Conservation (phyloP, 1,139 yeast genomes). For the Magnusiomyces suaveolens region DNA sequence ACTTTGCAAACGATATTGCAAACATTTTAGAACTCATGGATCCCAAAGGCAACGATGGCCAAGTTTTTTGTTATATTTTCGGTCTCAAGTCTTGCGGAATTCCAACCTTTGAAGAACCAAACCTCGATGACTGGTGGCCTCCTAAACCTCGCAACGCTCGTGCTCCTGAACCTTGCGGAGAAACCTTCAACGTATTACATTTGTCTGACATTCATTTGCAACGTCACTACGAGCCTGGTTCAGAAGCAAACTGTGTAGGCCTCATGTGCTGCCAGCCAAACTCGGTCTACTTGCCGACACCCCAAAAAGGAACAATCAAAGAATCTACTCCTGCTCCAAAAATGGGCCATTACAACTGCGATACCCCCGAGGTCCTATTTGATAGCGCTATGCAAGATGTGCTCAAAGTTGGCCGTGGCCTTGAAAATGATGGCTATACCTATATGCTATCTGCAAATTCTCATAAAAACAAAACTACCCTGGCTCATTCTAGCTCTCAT, state of each 20-base stretch:
- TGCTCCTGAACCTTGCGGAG: slow-evolving; percentile 32
- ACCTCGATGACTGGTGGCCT: slow-evolving; percentile 39
- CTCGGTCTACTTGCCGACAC: slow-evolving; percentile 29
- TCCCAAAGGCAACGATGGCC: slow-evolving; percentile 37
- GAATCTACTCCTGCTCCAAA: slow-evolving; percentile 41
- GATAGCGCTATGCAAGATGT: slow-evolving; percentile 47
- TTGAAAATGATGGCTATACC: not conserved
- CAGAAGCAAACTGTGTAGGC: slow-evolving; percentile 52
- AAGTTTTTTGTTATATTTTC: slow-evolving; percentile 45
- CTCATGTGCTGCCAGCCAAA: slow-evolving; percentile 44
- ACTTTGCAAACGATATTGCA: slow-evolving; percentile 38
- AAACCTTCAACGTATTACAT: slow-evolving; percentile 54
- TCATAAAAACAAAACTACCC: slow-evolving; percentile 8
- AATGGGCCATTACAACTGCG: slow-evolving; percentile 55
- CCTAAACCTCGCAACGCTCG: slow-evolving; percentile 31
- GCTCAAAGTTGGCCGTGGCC: slow-evolving; percentile 19
- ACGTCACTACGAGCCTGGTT: slow-evolving; percentile 45
- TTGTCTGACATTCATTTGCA: slow-evolving; percentile 57
- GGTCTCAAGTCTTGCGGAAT: slow-evolving; percentile 36
- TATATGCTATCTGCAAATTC: not conserved
- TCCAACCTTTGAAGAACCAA: slow-evolving; percentile 38
- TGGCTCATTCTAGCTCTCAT: not conserved
- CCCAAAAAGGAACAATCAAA: slow-evolving; percentile 29
- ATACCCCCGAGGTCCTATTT: slow-evolving; percentile 47
- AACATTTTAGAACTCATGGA: slow-evolving; percentile 40